Percentiles rank a stretch among this genome's conserved stretches.
phyloP scores from a whole-genome alignment of 306 rosid species.

The Quercus alba region DNA sequence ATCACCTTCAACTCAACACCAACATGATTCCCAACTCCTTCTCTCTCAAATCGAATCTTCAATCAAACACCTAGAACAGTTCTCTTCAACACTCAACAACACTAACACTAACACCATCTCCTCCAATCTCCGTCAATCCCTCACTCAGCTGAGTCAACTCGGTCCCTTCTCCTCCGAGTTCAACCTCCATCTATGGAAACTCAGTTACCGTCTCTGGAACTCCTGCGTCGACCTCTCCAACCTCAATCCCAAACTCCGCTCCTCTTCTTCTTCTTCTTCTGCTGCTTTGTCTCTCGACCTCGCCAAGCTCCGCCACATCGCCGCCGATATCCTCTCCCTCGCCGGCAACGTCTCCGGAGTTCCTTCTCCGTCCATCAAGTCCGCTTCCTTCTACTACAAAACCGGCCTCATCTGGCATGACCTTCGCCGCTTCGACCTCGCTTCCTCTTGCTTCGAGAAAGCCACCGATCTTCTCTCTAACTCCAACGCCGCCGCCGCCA shows the following conservation, averaged over 20 bases:
- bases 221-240: slow-evolving; percentile 88
- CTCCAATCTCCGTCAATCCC: slow-evolving; percentile 45
- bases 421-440: slow-evolving; percentile 69
- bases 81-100: slow-evolving; percentile 11
- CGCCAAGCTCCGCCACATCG: slow-evolving; percentile 73
- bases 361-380: slow-evolving; percentile 61
- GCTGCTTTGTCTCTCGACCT: slow-evolving; percentile 33
- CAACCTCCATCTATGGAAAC: slow-evolving; percentile 78
- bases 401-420: slow-evolving; percentile 76
- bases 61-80: slow-evolving; percentile 53
- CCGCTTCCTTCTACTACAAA: slow-evolving; percentile 72
- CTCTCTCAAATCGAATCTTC: slow-evolving; percentile 58
- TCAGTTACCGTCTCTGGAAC: slow-evolving; percentile 94
- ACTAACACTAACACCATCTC: slow-evolving; percentile 1
- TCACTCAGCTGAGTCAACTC: slow-evolving; percentile 45
- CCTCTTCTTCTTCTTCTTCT: slow-evolving; percentile 24
- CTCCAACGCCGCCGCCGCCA: slow-evolving; percentile 14
- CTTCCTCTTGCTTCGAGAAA: slow-evolving; percentile 77
- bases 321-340: slow-evolving; percentile 62
- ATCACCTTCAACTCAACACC: background rate
- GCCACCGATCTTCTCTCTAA: slow-evolving; percentile 72
- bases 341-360: slow-evolving; percentile 55
- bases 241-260: slow-evolving; percentile 48
- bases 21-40: slow-evolving; percentile 5
- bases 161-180: slow-evolving; percentile 55